Base-by-base conservation (phyloP, 1,284 basidiomycete species). In the Tetrapyrgos nigripes region DNA sequence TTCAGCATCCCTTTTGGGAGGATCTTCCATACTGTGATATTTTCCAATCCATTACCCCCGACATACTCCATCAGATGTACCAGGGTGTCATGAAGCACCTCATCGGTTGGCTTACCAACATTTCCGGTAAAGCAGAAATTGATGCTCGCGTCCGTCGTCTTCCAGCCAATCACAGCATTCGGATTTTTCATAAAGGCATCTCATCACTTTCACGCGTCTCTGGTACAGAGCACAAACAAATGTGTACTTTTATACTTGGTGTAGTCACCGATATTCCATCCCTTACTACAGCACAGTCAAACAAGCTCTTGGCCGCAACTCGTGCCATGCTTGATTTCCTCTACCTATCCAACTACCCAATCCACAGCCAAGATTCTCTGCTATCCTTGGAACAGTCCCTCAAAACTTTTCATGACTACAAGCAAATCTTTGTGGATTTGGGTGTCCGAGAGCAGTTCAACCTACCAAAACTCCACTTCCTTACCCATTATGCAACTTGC, bases 31-130 rank as follows among this genome's bases (percentile, higher is more conserved):
- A n/a, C n/a, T n/a, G n/a, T n/a, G n/a, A n/a, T n/a, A n/a, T 54
- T 13, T 49, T 52, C 1, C 44, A 57, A n/a, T n/a, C n/a, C n/a
- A n/a, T n/a, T n/a, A n/a, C n/a, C n/a, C n/a, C n/a, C n/a, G n/a
- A n/a, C n/a, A 63, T 80, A 21, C 71, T 81, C 0, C 79, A 81
- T 53, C 78, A 81, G 58, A n/a, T n/a, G n/a, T n/a, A n/a, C n/a
- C n/a, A n/a, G n/a, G n/a, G n/a, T n/a, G n/a, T n/a, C n/a, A n/a
- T 74, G 47, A 74, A 72, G 47, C 70, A 75, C 51, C 47, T 73
- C 4, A 53, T 73, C n/a, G 19, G 14, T 1, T 74, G 72, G 72
- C n/a, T n/a, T n/a, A n/a, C n/a, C n/a, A n/a, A n/a, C 28, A 33
- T 50, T 29, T n/a, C 5, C 17, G 21, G 17, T 24, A 26, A 26